phyloP scores from a whole-genome alignment of 495 filamentous ascomycete genomes.

The Penicillium steckii region DNA sequence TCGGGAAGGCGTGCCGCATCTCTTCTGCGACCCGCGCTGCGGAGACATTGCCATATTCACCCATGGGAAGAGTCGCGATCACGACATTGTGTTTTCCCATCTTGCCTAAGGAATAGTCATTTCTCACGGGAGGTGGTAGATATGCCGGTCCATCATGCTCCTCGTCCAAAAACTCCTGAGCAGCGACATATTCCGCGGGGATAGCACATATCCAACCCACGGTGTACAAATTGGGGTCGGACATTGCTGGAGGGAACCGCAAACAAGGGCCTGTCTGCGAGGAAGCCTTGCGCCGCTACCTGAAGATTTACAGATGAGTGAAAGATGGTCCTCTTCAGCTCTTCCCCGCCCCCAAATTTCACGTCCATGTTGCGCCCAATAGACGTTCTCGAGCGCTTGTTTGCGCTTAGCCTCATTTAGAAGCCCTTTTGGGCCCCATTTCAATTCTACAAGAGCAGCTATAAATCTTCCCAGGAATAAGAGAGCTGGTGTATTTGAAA shows the following conservation, averaged over 20 bases:
- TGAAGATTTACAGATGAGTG: too few species aligned
- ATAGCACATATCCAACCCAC: not conserved
- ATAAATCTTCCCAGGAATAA: too few species aligned
- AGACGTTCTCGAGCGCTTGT: not conserved
- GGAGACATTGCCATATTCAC: conserved; percentile 16
- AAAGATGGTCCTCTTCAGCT: not conserved
- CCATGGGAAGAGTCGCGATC: conserved; percentile 21
- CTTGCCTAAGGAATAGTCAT: not conserved
- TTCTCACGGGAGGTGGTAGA: not conserved
- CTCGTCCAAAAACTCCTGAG: not conserved
- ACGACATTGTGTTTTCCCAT: not conserved
- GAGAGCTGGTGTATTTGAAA: too few species aligned
- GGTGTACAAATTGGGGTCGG: not conserved
- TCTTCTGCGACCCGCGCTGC: conserved; percentile 28
- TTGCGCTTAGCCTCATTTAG: not conserved
- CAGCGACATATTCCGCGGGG: not conserved
- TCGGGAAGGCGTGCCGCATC: conserved; percentile 23
- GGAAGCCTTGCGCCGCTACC: too few species aligned
- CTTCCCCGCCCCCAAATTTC: not conserved
- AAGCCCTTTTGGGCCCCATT: not conserved
- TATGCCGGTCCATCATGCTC: not conserved
- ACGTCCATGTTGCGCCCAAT: not conserved
- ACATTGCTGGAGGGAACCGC: not conserved
- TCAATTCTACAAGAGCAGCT: too few species aligned
- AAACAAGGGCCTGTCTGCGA: too few species aligned